phyloP scores from a whole-genome alignment of 176 grass and related monocot genomes.

The Carex littledalei region DNA sequence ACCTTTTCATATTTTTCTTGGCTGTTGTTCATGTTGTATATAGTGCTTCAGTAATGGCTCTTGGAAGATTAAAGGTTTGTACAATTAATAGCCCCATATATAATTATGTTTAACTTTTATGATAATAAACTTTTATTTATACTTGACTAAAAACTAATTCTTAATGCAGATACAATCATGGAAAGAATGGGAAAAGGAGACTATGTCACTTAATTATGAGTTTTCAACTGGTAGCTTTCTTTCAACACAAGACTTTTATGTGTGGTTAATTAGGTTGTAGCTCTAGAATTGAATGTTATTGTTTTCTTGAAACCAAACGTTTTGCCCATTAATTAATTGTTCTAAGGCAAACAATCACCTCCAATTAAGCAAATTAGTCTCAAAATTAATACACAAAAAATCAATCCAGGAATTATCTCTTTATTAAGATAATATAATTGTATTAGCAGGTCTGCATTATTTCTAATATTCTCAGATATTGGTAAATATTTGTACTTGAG shows the following conservation, averaged over 20 bases:
- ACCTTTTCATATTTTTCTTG: slow-evolving; percentile 88
- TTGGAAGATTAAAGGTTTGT: slow-evolving; percentile 65
- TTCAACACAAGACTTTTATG: background rate
- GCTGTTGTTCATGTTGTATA: slow-evolving; percentile 74
- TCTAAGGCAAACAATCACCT: background rate
- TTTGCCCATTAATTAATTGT: background rate
- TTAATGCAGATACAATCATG: slow-evolving; percentile 58
- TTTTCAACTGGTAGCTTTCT: slow-evolving; percentile 47
- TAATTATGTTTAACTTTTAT: background rate
- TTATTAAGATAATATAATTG: background rate
- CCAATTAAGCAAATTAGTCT: background rate
- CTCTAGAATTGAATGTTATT: background rate
- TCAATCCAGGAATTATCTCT: background rate
- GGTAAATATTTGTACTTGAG: background rate
- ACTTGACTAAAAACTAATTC: background rate
- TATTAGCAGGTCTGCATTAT: background rate
- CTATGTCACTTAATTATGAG: slow-evolving; percentile 58
- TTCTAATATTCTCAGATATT: background rate
- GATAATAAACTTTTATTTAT: background rate
- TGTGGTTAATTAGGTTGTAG: background rate
- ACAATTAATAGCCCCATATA: background rate
- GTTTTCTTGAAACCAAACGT: too few relatives aligned
- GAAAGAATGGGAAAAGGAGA: slow-evolving; percentile 90
- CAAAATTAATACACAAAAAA: background rate
- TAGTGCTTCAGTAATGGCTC: slow-evolving; percentile 65